Base-by-base conservation (phyloP, 139 green algal species). In the Chlamydomonas schloesseri region DNA sequence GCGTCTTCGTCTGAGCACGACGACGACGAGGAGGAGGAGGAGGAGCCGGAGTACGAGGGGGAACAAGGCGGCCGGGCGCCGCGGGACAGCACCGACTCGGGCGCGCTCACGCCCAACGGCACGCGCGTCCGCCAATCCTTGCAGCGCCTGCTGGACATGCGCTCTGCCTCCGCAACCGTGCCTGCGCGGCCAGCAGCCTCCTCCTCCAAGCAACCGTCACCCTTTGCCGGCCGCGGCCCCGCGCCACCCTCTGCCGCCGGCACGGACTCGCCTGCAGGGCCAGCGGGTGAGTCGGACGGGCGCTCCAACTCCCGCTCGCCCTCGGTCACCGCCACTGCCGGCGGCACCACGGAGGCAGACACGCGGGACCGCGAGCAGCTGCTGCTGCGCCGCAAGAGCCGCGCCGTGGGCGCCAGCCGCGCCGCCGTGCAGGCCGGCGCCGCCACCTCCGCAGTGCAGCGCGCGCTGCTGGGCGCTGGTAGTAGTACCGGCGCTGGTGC, bases 281-380 rank as follows among this genome's bases (percentile, higher is more conserved):
- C 42, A 8, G 42, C 42, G 6, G 42, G 42, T 8, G 42, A 50
- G 42, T 50, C 42, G 42, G 42, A 60, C 55, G 55, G 55, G 8
- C 55, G 17, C 55, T 21, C 55, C 9, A 2, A 11, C 4, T 84
- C 77, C 2, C 77, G 60, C 57, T 65, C 77, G 29, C 77, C 77
- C 20, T 84, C 77, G 2, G 77, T 67, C 11, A 65, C 77, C 2
- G 77, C 77, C 37, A 84, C 77, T 18, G 77, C 77, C 18, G 77
- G 77, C 47, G 77, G 77, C 37, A 84, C 62, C 21, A 84, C 64
- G n/a, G 77, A 73, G 42, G 77, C 77, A 5, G 77, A 84, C 31
- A n/a, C 46, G 18, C 64, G 64, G 42, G 77, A 47, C 17, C 77
- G 77, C 0, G 64, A 84, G 10, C 64, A 65, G 46, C 57, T 70